These are phyloP conservation scores for Aspergillus affinis DNA, from an alignment of 495 filamentous ascomycete genomes.

Conservation along the genomic window DNA sequence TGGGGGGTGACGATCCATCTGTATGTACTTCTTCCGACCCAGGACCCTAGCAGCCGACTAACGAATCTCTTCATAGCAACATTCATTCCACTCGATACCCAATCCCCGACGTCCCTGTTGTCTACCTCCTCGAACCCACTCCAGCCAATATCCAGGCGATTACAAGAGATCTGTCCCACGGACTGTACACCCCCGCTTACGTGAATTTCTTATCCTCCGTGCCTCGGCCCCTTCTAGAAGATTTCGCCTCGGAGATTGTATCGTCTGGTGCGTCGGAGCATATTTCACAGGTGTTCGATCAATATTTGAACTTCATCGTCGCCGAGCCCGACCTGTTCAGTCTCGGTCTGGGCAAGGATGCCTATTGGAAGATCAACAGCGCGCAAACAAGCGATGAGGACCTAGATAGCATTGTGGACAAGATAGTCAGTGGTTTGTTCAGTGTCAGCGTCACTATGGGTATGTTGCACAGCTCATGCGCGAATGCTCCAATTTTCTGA, in stretches of 20 bases:
- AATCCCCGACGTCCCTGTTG: conserved; percentile 94
- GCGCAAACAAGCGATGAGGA: conserved; percentile 86
- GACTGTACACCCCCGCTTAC: conserved; percentile 90
- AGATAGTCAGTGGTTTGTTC: conserved; percentile 90
- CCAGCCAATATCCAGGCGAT: conserved; percentile 76
- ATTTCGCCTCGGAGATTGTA: conserved; percentile 88
- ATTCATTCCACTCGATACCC: conserved; percentile 80
- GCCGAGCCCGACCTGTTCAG: conserved; percentile 95
- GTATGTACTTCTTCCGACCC: conserved; percentile 40
- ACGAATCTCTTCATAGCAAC: conserved; percentile 52
- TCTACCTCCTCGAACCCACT: conserved; percentile 93
- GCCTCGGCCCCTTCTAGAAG: conserved; percentile 87
- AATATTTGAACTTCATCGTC: conserved; percentile 97
- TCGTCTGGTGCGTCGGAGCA: conserved; percentile 78
- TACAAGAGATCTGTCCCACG: conserved; percentile 80
- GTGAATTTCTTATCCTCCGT: conserved; percentile 97
- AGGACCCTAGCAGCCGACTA: conserved; percentile 15
- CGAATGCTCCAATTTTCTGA: background rate
- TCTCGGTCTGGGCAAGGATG: conserved; percentile 81
- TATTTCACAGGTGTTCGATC: conserved; percentile 91
- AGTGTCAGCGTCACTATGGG: conserved; percentile 98
- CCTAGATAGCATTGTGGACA: conserved; percentile 80
- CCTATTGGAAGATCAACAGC: conserved; percentile 95
- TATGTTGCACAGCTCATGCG: conserved; percentile 31
- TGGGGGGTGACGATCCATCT: conserved; percentile 98